Percentiles rank a stretch among this genome's conserved stretches.
These are phyloP conservation scores for Aspergillus transmontanensis DNA, from an alignment of 2,329 filamentous ascomycete species.

Conservation along the genomic window DNA sequence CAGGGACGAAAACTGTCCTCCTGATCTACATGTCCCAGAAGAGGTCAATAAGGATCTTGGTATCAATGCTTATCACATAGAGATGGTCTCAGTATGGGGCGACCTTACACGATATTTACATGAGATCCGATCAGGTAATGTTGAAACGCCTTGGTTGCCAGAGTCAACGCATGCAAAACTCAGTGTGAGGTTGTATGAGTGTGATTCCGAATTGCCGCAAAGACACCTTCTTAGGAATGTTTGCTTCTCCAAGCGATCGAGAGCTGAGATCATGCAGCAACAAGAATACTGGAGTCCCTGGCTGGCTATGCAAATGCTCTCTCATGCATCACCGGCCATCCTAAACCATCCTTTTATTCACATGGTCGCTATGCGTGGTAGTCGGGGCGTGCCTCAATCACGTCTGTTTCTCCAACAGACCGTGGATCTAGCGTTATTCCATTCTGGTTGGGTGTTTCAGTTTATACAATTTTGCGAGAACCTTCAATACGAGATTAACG, in stretches of 20 bases:
- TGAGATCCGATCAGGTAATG: not conserved
- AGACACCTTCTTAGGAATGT: constrained; percentile 9
- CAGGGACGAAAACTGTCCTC: not conserved
- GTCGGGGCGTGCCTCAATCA: not conserved
- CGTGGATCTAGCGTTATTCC: constrained; percentile 11
- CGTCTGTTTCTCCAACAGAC: constrained; percentile 10
- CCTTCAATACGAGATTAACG: constrained; percentile 2
- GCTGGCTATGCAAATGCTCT: constrained; percentile 7
- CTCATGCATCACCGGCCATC: constrained; percentile 5
- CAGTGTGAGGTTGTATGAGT: not conserved
- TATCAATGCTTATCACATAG: constrained; percentile 5
- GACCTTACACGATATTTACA: constrained; percentile 5
- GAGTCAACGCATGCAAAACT: constrained; percentile 7
- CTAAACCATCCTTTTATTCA: constrained; percentile 13
- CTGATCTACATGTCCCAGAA: not conserved
- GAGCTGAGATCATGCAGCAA: not conserved
- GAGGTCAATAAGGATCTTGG: constrained; percentile 3
- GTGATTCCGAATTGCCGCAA: constrained; percentile 5
- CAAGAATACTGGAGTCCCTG: constrained; percentile 9
- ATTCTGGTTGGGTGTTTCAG: constrained; percentile 11
- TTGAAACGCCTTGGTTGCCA: constrained; percentile 11
- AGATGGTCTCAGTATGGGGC: constrained; percentile 8
- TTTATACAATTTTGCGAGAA: constrained; percentile 4
- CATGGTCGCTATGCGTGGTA: not conserved
- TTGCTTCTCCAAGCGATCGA: not conserved